Evolutionary conservation across 1,284 basidiomycete species (phyloP).

Genomic region (Boletellus deceptivus): DNA sequence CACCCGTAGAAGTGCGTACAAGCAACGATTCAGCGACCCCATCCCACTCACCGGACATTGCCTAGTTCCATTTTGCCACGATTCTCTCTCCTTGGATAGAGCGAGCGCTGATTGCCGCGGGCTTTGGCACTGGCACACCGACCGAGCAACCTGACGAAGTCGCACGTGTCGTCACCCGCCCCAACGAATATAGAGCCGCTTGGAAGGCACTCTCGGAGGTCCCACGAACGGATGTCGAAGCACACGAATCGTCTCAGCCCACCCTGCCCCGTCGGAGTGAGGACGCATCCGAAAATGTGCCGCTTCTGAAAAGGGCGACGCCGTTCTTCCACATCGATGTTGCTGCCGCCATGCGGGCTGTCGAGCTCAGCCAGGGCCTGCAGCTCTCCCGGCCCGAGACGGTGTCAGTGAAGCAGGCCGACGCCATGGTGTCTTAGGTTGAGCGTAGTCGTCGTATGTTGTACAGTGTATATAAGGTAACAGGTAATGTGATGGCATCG

Average conservation of each 20-base stretch:
- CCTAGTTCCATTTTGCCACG: conserved; percentile 83
- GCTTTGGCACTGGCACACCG: conserved; percentile 69
- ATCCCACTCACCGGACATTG: background rate
- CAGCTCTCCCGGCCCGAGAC: conserved; percentile 8
- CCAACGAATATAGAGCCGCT: conserved; percentile 39
- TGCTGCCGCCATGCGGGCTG: conserved; percentile 67
- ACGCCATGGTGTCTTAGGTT: background rate
- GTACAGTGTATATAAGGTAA: background rate
- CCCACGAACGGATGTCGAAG: conserved; percentile 36
- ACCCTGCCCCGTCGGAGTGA: conserved; percentile 6
- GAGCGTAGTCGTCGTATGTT: background rate
- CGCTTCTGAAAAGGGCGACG: conserved; percentile 56
- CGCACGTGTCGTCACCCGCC: conserved; percentile 69
- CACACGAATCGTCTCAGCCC: conserved; percentile 29
- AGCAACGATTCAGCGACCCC: background rate
- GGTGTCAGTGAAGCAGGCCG: conserved; percentile 13
- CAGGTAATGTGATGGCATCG: background rate
- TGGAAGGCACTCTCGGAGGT: conserved; percentile 12
- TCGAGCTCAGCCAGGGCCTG: conserved; percentile 42
- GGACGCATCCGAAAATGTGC: conserved; percentile 26
- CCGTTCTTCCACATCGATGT: conserved; percentile 91
- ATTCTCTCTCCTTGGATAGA: conserved; percentile 94
- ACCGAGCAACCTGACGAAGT: conserved; percentile 57
- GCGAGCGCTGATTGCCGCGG: conserved; percentile 83
- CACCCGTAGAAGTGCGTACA: conserved; percentile 66